A percentile compares a stretch with the other conserved stretches of the same genome.
Evolutionary conservation across 83 land plant genomes (phyloP).

Genomic region (Thuja plicata): DNA sequence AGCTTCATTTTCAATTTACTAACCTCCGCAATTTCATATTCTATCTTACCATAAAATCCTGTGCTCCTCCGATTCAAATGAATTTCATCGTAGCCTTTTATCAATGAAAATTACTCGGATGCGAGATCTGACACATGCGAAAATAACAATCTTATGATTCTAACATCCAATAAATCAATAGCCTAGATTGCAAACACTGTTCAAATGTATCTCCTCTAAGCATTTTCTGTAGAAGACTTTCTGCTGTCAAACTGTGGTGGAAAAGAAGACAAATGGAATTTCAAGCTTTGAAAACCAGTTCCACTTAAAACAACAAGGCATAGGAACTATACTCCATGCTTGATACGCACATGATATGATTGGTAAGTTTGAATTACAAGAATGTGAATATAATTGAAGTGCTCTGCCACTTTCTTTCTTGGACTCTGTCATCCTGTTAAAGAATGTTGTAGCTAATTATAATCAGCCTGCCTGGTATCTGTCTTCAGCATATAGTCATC

Average conservation of each 20-base stretch:
- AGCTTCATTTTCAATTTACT: not conserved
- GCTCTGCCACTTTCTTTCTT: not conserved
- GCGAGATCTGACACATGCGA: not conserved
- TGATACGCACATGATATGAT: not conserved
- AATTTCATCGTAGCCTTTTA: not conserved
- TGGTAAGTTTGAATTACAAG: not conserved
- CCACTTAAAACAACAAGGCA: not conserved
- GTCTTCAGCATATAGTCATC: too few species aligned
- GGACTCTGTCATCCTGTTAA: too few species aligned
- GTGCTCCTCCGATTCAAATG: not conserved
- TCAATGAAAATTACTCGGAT: not conserved
- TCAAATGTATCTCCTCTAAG: not conserved
- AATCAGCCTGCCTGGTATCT: too few species aligned
- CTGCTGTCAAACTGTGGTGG: not conserved
- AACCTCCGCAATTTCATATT: not conserved
- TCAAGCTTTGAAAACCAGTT: not conserved
- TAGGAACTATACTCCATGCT: not conserved
- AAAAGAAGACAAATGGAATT: not conserved
- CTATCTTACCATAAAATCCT: not conserved
- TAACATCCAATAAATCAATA: not conserved
- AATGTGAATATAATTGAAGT: not conserved
- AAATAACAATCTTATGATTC: not conserved
- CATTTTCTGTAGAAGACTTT: not conserved
- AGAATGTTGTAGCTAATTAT: too few species aligned
- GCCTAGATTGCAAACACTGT: not conserved